Base-by-base conservation (phyloP, 192 early-diverging fungal species). In the Linnemannia zychae region DNA sequence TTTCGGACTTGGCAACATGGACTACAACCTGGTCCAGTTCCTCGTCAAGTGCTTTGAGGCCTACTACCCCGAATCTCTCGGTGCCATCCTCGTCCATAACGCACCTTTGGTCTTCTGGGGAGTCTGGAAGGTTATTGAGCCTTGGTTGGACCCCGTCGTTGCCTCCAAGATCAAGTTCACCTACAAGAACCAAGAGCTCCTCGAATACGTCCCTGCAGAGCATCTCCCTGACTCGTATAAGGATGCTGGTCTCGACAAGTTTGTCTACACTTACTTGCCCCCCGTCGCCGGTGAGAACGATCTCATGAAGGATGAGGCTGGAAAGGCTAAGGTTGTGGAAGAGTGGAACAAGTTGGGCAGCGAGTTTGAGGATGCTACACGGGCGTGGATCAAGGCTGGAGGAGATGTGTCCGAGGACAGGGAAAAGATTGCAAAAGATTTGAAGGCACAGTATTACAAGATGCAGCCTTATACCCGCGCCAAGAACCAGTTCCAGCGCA, bases 121-220 rank as follows among this genome's bases (percentile, higher is more conserved):
- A 44, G 91, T 95, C 68, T 98, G 97, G 97, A 91, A 90, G 67
- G 81, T 97, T 20, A 94, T 98, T 72, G 87, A 92, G 71, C 94
- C 95, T 40, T 89, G 96, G 88, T 86, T 98, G n/a, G 97, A 98
- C 86, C 96, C 97, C 31, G 96, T 98, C 15, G 97, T 98, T 11
- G 96, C 92, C 16, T 88, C 91, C 65, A 98, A 98, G 84, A 93
- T 98, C 78, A 86, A 90, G 34, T 97, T 98, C 83, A 91, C 93
- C 16, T 91, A 91, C 28, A 82, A 76, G 28, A 38, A 90, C 31
- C 89, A 94, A 38, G 92, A 96, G 17, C 76, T 97, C 34, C 72
- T 80, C 2, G 76, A 92, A 17, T 95, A 89, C 37, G 95, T 98
- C 72, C 89, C 89, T 16, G 80, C 88, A 11, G 84, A 87, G 24